Conservation (phyloP, 495 filamentous ascomycete genomes). For the Astrothelium macrocarpum region DNA sequence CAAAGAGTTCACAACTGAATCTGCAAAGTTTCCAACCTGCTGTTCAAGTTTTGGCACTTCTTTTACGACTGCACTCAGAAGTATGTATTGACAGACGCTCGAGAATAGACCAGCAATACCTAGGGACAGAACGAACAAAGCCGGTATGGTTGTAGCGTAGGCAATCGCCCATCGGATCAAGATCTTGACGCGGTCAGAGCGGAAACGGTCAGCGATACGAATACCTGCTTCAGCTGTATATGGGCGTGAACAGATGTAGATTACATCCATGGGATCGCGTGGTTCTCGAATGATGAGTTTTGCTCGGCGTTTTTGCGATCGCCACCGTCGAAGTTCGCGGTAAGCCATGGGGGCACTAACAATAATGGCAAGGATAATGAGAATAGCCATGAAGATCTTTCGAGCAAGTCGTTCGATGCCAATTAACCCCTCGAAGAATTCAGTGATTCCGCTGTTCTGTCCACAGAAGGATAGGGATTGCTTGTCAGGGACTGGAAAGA, state of each 20-base stretch:
- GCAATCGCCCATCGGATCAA: constrained; percentile 76
- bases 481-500: constrained; percentile 74
- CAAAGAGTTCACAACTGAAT: constrained; percentile 62
- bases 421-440: constrained; percentile 70
- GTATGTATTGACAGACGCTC: constrained; percentile 74
- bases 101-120: constrained; percentile 76
- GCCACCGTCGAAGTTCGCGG: constrained; percentile 71
- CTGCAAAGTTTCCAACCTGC: constrained; percentile 74
- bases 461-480: constrained; percentile 79
- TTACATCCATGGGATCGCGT: constrained; percentile 74
- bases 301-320: constrained; percentile 57
- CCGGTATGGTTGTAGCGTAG: constrained; percentile 75
- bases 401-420: constrained; percentile 51
- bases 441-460: constrained; percentile 68
- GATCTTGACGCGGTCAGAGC: constrained; percentile 54
- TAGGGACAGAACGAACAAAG: constrained; percentile 78
- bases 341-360: constrained; percentile 69
- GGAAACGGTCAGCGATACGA: constrained; percentile 59
- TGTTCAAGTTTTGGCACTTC: constrained; percentile 64
- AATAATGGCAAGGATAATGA: constrained; percentile 59
- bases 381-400: constrained; percentile 62
- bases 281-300: constrained; percentile 53
- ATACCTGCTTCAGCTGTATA: constrained; percentile 62
- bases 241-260: constrained; percentile 78
- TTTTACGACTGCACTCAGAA: constrained; percentile 62